phyloP scores from a whole-genome alignment of 2,329 filamentous ascomycete genomes.

The Microdochium bolleyi region DNA sequence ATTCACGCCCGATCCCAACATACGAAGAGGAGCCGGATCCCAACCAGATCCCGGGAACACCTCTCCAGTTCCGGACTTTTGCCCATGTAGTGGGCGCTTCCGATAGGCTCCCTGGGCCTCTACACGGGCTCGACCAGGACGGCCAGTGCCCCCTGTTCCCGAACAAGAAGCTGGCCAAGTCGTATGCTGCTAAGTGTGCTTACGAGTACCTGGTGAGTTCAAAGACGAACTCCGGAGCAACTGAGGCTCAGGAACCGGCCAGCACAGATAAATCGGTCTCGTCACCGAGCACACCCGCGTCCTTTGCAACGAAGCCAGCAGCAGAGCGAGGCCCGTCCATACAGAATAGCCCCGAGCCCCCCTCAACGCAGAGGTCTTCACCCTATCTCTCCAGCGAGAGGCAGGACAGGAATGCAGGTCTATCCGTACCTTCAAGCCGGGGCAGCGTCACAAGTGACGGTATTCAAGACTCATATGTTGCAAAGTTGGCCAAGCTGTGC shows the following conservation, averaged over 20 bases:
- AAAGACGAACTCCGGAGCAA: slow-evolving; percentile 16
- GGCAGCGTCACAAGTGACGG: neutral
- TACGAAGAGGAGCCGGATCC: neutral
- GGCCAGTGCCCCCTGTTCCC: slow-evolving; percentile 26
- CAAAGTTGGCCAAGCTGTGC: slow-evolving; percentile 23
- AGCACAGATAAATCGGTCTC: neutral
- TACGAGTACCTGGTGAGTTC: slow-evolving; percentile 27
- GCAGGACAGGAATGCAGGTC: neutral
- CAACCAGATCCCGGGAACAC: slow-evolving; percentile 1
- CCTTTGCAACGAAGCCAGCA: too few relatives aligned
- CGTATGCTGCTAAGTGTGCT: slow-evolving; percentile 42
- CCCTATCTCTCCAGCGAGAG: too few relatives aligned
- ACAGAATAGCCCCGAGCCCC: too few relatives aligned
- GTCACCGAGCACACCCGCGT: too few relatives aligned
- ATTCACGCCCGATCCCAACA: neutral
- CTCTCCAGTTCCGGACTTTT: slow-evolving; percentile 13
- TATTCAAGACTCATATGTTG: slow-evolving; percentile 7
- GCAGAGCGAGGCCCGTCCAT: too few relatives aligned
- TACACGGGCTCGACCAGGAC: slow-evolving; percentile 18
- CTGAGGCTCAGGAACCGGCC: slow-evolving; percentile 6
- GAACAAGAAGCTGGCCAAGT: slow-evolving; percentile 45
- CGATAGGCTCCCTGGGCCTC: slow-evolving; percentile 13
- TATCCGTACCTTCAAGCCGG: neutral
- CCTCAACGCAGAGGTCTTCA: too few relatives aligned
- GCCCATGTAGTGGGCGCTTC: slow-evolving; percentile 15